Evolutionary conservation across 1,284 basidiomycete genomes (phyloP).

Genomic region (Chiua sp.): DNA sequence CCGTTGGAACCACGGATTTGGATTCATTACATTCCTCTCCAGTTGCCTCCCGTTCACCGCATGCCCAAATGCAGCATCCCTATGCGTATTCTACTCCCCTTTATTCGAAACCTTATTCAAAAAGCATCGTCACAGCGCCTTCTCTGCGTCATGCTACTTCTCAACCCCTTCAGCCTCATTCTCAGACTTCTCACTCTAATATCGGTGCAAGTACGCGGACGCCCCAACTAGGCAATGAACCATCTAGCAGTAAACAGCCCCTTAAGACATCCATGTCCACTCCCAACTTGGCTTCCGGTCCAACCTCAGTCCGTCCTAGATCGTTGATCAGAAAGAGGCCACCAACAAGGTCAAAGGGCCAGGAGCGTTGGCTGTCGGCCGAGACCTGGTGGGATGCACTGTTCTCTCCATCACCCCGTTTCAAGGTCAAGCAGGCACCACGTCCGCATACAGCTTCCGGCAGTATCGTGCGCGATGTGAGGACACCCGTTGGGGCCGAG

Average conservation of each 20-base stretch:
- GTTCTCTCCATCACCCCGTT: slow-evolving; percentile 72
- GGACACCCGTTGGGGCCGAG: slow-evolving; percentile 44
- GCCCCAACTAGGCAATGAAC: slow-evolving; percentile 5
- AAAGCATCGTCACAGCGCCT: background rate
- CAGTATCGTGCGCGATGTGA: slow-evolving; percentile 53
- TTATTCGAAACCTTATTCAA: slow-evolving; percentile 16
- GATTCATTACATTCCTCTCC: slow-evolving; percentile 24
- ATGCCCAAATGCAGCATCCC: slow-evolving; percentile 51
- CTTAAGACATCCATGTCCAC: slow-evolving; percentile 61
- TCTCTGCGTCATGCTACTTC: slow-evolving; percentile 26
- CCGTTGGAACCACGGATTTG: slow-evolving; percentile 18
- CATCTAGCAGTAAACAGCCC: slow-evolving; percentile 1
- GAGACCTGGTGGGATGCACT: slow-evolving; percentile 83
- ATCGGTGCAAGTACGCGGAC: background rate
- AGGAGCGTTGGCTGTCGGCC: slow-evolving; percentile 69
- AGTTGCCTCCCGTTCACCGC: slow-evolving; percentile 22
- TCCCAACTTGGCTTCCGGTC: slow-evolving; percentile 56
- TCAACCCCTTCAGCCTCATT: slow-evolving; percentile 17
- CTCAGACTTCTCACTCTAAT: slow-evolving; percentile 1
- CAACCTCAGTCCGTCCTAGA: background rate
- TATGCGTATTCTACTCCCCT: slow-evolving; percentile 53
- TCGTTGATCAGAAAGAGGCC: slow-evolving; percentile 15
- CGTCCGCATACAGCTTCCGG: slow-evolving; percentile 19
- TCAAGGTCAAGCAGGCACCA: slow-evolving; percentile 47
- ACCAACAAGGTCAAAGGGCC: slow-evolving; percentile 40